Conservation (phyloP, 2,329 filamentous ascomycete genomes). For the Alternaria consortialis region DNA sequence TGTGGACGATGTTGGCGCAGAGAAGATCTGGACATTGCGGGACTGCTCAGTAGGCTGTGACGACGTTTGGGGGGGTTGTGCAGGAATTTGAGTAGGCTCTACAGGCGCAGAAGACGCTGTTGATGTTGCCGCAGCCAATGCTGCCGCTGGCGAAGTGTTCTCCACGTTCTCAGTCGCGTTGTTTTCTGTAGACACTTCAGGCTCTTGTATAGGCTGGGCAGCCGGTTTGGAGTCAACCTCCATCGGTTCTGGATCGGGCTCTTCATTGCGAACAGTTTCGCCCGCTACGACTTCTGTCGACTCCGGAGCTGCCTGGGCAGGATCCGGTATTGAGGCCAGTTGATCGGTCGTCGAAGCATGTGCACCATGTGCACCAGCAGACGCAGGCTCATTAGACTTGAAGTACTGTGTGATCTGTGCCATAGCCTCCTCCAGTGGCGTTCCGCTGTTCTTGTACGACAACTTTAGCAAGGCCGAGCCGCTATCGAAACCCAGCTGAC, state of each 20-base stretch:
- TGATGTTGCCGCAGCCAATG: conserved; percentile 33
- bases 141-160: conserved; percentile 29
- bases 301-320: conserved; percentile 35
- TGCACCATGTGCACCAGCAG: conserved; percentile 38
- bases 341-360: conserved; percentile 41
- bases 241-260: conserved; percentile 42
- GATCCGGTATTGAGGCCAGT: conserved; percentile 34
- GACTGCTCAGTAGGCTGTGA: conserved; percentile 23
- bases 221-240: conserved; percentile 38
- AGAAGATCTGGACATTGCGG: conserved; percentile 74
- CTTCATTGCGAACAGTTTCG: conserved; percentile 33
- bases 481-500: conserved; percentile 85
- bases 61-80: conserved; percentile 8
- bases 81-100: conserved; percentile 8
- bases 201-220: conserved; percentile 19
- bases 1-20: conserved; percentile 76
- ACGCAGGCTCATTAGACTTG: conserved; percentile 53
- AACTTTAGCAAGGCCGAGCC: conserved; percentile 83
- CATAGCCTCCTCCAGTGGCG: conserved; percentile 87
- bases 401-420: conserved; percentile 81
- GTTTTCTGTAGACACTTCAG: conserved; percentile 26
- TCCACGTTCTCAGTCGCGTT: conserved; percentile 24
- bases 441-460: conserved; percentile 77
- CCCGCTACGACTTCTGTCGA: conserved; percentile 35
- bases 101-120: conserved; percentile 27